Conservation (phyloP, 2,329 filamentous ascomycete species). For the Didymella keratinophila region DNA sequence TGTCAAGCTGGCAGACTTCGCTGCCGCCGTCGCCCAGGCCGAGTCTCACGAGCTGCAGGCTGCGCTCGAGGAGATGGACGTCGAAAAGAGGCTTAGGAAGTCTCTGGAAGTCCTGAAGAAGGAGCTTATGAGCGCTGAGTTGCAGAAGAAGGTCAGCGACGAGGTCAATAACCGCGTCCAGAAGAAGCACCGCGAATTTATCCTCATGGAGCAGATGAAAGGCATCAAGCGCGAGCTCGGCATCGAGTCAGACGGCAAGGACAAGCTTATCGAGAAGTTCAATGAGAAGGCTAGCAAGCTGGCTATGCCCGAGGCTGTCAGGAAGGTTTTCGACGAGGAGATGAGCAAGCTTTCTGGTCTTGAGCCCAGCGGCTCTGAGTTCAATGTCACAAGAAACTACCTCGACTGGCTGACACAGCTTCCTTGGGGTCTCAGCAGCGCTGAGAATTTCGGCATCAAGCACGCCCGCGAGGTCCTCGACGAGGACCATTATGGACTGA, state of each 20-base stretch:
- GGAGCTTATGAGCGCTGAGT: conserved; percentile 95
- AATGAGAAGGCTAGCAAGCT: conserved; percentile 93
- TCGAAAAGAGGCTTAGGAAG: conserved; percentile 92
- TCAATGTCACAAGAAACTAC: conserved; percentile 98
- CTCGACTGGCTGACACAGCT: conserved; percentile 98
- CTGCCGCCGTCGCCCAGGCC: conserved; percentile 86
- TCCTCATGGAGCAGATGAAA: conserved; percentile 99
- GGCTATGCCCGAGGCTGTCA: conserved; percentile 95
- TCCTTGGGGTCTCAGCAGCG: conserved; percentile 93
- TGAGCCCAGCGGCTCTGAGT: conserved; percentile 94
- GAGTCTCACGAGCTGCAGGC: conserved; percentile 92
- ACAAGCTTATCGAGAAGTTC: conserved; percentile 97
- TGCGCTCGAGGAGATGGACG: conserved; percentile 84
- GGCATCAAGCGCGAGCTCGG: conserved; percentile 94
- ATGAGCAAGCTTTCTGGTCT: conserved; percentile 95
- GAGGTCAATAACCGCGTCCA: conserved; percentile 98
- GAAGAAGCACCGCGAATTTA: conserved; percentile 96
- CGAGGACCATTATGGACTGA: conserved; percentile 94
- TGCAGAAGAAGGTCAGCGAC: conserved; percentile 97
- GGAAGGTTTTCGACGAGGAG: conserved; percentile 98
- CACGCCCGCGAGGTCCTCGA: conserved; percentile 91
- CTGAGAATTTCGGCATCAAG: conserved; percentile 95
- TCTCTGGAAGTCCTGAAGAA: conserved; percentile 93
- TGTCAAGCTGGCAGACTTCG: conserved; percentile 94
- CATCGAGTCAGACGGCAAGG: conserved; percentile 96